Percentiles rank a stretch among this genome's conserved stretches.
Evolutionary conservation across 345 rosid species (phyloP).

Genomic region (Streptanthus diversifolius): DNA sequence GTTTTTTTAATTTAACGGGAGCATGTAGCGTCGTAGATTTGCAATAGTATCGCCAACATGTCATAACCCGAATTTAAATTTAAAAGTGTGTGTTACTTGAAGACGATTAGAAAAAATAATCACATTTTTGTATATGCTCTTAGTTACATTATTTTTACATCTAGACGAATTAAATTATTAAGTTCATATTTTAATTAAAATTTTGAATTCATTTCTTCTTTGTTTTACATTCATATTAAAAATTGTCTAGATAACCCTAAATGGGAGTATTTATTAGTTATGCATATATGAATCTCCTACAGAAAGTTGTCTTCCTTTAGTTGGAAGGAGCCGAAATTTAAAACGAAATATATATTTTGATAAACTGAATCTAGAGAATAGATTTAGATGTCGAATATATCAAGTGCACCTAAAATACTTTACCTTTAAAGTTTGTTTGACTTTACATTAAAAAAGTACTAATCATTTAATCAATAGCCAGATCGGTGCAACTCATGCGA

Average conservation of each 20-base stretch:
- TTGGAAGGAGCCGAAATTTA: not conserved
- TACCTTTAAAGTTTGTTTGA: not conserved
- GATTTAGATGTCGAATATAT: not conserved
- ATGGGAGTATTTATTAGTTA: not conserved
- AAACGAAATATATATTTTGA: not conserved
- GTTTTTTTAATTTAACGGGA: too few relatives aligned
- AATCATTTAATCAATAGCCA: not conserved
- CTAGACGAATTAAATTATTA: too few relatives aligned
- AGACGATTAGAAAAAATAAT: not conserved
- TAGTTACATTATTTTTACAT: not conserved
- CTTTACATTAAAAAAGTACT: not conserved
- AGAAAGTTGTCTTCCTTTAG: not conserved
- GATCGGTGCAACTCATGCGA: constrained; percentile 2
- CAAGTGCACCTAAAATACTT: not conserved
- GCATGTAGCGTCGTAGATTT: too few relatives aligned
- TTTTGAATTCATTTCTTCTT: not conserved
- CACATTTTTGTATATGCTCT: not conserved
- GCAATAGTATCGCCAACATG: not conserved
- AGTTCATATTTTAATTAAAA: too few relatives aligned
- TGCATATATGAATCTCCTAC: not conserved
- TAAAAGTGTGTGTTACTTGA: not conserved
- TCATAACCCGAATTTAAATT: not conserved
- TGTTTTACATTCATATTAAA: not conserved
- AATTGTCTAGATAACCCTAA: not conserved
- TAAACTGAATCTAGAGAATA: not conserved